Conservation (phyloP, 208 protist species). For the Leishmania guyanensis region DNA sequence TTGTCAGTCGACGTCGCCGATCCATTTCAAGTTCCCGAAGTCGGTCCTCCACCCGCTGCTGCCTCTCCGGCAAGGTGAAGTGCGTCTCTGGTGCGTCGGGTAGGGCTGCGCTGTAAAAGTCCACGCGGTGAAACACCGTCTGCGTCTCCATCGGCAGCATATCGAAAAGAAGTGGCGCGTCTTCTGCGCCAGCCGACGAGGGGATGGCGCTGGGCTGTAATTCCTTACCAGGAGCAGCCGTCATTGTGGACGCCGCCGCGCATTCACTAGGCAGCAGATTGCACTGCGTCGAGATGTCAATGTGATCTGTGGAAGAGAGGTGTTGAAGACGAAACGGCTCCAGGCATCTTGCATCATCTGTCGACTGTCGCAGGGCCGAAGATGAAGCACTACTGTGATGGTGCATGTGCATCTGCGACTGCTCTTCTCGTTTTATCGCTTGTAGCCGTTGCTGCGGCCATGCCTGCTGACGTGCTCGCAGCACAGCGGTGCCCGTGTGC, state of each 20-base stretch:
- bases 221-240: neutral
- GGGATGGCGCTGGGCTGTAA: neutral
- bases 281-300: neutral
- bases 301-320: neutral
- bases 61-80: neutral
- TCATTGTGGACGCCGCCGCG: neutral
- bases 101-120: constrained; percentile 13
- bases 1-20: constrained; percentile 23
- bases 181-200: no score
- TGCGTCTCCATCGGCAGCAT: neutral
- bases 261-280: neutral
- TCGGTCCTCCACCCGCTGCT: constrained; percentile 32
- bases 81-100: neutral
- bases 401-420: neutral
- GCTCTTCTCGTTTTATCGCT: neutral
- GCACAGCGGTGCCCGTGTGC: neutral
- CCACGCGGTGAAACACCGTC: constrained; percentile 7
- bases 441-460: neutral
- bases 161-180: neutral
- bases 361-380: neutral
- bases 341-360: no score
- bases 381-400: neutral
- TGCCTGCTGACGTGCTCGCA: neutral
- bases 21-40: constrained; percentile 28
- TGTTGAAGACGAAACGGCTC: neutral